Evolutionary conservation across 305 asterid species (phyloP).

Genomic region (Andrographis paniculata): DNA sequence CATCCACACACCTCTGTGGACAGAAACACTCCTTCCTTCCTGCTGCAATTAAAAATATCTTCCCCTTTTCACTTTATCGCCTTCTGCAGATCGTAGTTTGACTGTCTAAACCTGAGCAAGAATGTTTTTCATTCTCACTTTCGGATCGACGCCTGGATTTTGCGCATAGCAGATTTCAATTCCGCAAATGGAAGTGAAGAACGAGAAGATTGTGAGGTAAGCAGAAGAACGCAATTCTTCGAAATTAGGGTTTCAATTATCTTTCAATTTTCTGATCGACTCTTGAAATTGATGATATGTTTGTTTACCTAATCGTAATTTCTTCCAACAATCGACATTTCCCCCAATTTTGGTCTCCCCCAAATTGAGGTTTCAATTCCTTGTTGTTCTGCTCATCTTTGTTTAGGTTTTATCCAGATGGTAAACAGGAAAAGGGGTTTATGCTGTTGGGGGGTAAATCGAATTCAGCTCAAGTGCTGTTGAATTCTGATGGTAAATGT

Average conservation of each 20-base stretch:
- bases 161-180: constrained; percentile 15
- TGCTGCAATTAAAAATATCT: constrained; percentile 8
- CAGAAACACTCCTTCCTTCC: background rate
- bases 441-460: constrained; percentile 40
- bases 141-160: too few species aligned
- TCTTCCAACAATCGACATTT: too few species aligned
- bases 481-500: constrained; percentile 39
- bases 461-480: constrained; percentile 23
- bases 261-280: too few species aligned
- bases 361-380: too few species aligned
- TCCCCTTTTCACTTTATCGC: background rate
- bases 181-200: constrained; percentile 34
- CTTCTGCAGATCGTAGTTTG: constrained; percentile 20
- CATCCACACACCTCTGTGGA: constrained; percentile 12
- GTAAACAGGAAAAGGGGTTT: constrained; percentile 38
- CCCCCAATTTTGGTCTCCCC: too few species aligned
- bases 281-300: too few species aligned
- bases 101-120: constrained; percentile 21
- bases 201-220: constrained; percentile 54
- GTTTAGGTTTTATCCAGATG: constrained; percentile 71
- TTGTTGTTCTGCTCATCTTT: too few species aligned
- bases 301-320: too few species aligned
- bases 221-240: too few species aligned
- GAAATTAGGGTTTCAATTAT: too few species aligned
- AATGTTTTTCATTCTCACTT: too few species aligned